These are phyloP conservation scores for Artemisia princeps DNA, from an alignment of 140 eudicot species.

Conservation along the genomic window DNA sequence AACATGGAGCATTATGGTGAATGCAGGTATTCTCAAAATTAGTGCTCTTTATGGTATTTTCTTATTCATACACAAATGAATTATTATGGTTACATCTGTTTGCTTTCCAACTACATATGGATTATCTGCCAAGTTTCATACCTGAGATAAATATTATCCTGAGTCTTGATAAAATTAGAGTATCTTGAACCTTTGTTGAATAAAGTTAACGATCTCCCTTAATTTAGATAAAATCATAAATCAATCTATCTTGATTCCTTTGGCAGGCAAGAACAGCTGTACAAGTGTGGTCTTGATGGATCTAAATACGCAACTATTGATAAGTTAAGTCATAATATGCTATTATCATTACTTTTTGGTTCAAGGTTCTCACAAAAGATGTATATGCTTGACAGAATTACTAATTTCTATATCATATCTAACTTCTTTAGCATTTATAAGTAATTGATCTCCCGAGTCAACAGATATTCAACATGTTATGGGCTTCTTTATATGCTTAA, in stretches of 20 bases:
- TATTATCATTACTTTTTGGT: conserved; percentile 3
- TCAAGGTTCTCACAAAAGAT: neutral
- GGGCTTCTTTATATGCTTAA: neutral
- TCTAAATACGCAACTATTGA: conserved; percentile 63
- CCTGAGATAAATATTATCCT: conserved; percentile 2
- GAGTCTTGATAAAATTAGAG: neutral
- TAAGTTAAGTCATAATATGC: conserved; percentile 38
- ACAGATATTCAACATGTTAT: neutral
- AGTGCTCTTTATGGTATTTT: neutral
- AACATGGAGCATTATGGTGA: conserved; percentile 93
- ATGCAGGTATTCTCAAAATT: conserved; percentile 54
- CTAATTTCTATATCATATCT: neutral
- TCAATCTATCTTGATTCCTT: conserved; percentile 21
- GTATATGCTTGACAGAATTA: neutral
- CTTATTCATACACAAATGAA: neutral
- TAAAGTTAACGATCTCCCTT: conserved; percentile 3
- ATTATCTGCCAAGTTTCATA: conserved; percentile 12
- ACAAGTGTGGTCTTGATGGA: conserved; percentile 85
- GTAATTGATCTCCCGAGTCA: neutral
- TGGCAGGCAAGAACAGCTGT: conserved; percentile 69
- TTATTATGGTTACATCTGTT: neutral
- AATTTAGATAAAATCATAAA: conserved; percentile 5
- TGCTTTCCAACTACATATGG: neutral
- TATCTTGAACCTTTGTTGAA: conserved; percentile 3
- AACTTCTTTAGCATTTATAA: neutral